Conservation (phyloP, 768 basidiomycete genomes). For the Boletus reticuloceps region DNA sequence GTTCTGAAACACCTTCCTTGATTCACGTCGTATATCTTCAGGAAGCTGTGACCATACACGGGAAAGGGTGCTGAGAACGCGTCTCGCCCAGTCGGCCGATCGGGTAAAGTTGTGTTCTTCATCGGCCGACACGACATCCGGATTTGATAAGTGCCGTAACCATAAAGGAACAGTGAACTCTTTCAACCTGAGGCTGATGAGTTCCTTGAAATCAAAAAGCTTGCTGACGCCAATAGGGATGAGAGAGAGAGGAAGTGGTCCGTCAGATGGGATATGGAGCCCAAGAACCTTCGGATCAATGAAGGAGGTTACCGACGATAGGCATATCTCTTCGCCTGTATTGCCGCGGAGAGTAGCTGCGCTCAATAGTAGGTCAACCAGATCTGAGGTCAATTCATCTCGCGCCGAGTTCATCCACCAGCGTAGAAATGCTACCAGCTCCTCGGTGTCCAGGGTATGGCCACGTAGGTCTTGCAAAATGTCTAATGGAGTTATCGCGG, state of each 20-base stretch:
- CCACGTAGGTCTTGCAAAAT: constrained; percentile 69
- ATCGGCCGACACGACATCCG: constrained; percentile 36
- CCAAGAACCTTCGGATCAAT: constrained; percentile 56
- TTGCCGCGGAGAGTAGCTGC: constrained; percentile 62
- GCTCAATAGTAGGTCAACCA: constrained; percentile 62
- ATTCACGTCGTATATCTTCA: constrained; percentile 27
- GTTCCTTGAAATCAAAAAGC: constrained; percentile 46
- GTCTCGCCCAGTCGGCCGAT: constrained; percentile 75
- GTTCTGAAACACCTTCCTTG: constrained; percentile 35
- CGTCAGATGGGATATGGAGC: constrained; percentile 61
- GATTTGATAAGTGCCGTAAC: constrained; percentile 58
- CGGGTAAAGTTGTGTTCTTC: constrained; percentile 56
- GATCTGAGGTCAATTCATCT: constrained; percentile 30
- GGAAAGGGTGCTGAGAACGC: constrained; percentile 58
- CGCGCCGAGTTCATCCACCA: constrained; percentile 51
- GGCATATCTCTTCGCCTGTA: constrained; percentile 49
- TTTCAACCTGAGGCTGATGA: constrained; percentile 68
- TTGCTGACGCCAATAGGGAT: constrained; percentile 44
- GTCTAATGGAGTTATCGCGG: constrained; percentile 71
- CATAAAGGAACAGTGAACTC: constrained; percentile 73
- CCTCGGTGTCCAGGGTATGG: constrained; percentile 61
- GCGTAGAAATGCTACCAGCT: constrained; percentile 73
- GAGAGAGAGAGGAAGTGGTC: constrained; percentile 73
- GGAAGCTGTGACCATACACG: constrained; percentile 69
- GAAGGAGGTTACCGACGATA: constrained; percentile 63